Evolutionary conservation across 192 early-diverging fungal species (phyloP), one percentile per base, ranked within the genome.

Genomic region (Phycomyces blakesleeanus): DNA sequence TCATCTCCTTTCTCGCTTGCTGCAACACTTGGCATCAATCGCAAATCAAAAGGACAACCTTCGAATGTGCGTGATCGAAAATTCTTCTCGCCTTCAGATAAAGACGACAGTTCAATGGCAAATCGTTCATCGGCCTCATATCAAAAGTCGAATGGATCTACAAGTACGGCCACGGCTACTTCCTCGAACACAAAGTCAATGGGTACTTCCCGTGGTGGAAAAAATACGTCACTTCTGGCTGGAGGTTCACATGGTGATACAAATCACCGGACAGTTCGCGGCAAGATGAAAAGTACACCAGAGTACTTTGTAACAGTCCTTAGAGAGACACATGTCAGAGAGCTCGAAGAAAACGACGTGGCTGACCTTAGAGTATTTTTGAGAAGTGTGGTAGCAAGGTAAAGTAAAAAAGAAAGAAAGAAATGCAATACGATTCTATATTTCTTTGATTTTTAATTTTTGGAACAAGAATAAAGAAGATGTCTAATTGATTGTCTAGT

Each of bases 301-400:
- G 67, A 69, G 6, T 61, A 69, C 18, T 69, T 69, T 55, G 55
- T 69, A 16, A 41, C 25, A 39, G 53, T 62, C 2, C 51, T 69
- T 16, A 25, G 22, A 1, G 50, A 51, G 24, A 57, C 42, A 1
- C 67, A 55, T 52, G 58, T 69, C 14, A 58, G 71, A 25, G 64
- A 73, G 14, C 55, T 73, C 11, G 63, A 73, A n/a, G 59, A 67
- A 18, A 44, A 55, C 12, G 60, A 73, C 15, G 51, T 73, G 2
- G 37, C 57, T 20, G 71, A 73, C 39, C 41, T 73, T 18, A 47
- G 71, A 2, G 71, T 73, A 0, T 73, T 51, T 25, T 38, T 73
- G 15, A 59, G 71, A 39, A 73, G 51, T 18, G 71, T 62, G 20
- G 54, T 63, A 5, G 71, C 61, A 6, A 69, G 67, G 57, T 59